A percentile compares a stretch with the other conserved stretches of the same genome.
Conservation (phyloP, 306 rosid genomes). For the Oemleria cerasiformis region DNA sequence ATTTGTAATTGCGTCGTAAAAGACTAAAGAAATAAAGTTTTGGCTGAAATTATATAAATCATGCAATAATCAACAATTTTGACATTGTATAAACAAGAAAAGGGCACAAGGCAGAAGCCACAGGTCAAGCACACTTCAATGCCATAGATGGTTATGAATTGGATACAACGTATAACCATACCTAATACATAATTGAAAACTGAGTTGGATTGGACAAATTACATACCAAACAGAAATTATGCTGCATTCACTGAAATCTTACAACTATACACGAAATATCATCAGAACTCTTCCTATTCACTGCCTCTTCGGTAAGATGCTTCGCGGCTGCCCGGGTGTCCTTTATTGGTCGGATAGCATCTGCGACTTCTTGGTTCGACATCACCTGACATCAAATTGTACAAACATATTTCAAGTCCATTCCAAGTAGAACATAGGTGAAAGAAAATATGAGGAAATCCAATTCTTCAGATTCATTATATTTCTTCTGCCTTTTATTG, state of each 20-base stretch:
- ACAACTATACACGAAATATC: conserved; percentile 87
- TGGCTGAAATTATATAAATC: too few relatives aligned
- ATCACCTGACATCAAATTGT: conserved; percentile 54
- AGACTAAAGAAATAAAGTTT: too few relatives aligned
- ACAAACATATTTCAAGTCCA: conserved; percentile 7
- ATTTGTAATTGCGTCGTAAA: too few relatives aligned
- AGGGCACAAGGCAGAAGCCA: background rate
- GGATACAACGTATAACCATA: background rate
- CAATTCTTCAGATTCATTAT: background rate
- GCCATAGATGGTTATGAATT: conserved; percentile 11
- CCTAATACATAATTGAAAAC: background rate
- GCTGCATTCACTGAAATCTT: conserved; percentile 48
- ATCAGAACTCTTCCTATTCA: conserved; percentile 75
- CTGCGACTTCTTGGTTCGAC: conserved; percentile 89
- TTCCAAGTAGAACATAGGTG: background rate
- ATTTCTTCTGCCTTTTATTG: too few relatives aligned
- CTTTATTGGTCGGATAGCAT: conserved; percentile 55
- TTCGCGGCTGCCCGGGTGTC: conserved; percentile 88
- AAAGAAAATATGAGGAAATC: background rate
- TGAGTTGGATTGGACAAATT: background rate
- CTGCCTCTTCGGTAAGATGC: conserved; percentile 78
- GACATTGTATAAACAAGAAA: background rate
- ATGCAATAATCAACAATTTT: background rate
- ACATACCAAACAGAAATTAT: background rate
- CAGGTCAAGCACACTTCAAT: conserved; percentile 2